Conservation (phyloP, 768 basidiomycete genomes). For the Mrakia hoshinonis region DNA sequence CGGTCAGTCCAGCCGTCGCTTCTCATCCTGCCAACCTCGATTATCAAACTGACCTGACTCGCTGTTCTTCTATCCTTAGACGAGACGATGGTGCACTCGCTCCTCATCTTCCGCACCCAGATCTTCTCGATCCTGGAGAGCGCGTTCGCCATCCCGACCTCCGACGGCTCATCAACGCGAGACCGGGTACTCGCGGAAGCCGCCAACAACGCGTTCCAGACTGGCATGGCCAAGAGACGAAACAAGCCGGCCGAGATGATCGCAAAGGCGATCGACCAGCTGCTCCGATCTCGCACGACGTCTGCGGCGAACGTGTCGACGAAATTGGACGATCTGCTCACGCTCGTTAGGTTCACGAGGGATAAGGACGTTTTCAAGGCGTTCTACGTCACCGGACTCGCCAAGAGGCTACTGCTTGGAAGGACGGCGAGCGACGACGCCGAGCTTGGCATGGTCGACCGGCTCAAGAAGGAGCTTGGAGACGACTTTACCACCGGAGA, state of each 20-base stretch:
- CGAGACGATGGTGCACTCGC: constrained; percentile 21
- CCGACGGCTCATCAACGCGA: not conserved
- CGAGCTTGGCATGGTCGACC: constrained; percentile 73
- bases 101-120: constrained; percentile 10
- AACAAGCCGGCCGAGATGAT: constrained; percentile 88
- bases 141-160: constrained; percentile 8
- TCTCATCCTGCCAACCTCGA: not conserved
- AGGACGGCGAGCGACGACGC: constrained; percentile 79
- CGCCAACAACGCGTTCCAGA: constrained; percentile 52
- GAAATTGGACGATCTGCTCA: constrained; percentile 58
- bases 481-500: constrained; percentile 90
- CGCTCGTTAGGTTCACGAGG: constrained; percentile 73
- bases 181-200: constrained; percentile 18
- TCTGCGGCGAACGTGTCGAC: constrained; percentile 49
- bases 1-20: not conserved
- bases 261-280: constrained; percentile 77
- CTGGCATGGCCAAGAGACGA: constrained; percentile 60
- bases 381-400: constrained; percentile 78
- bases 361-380: constrained; percentile 54
- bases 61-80: not conserved
- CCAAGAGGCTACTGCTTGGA: constrained; percentile 76
- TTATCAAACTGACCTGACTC: not conserved
- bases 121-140: constrained; percentile 8
- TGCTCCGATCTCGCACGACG: constrained; percentile 63
- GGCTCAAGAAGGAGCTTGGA: constrained; percentile 85